These are phyloP conservation scores for Emergomyces pasteurianus DNA, from an alignment of 2,329 filamentous ascomycete species.

Conservation along the genomic window DNA sequence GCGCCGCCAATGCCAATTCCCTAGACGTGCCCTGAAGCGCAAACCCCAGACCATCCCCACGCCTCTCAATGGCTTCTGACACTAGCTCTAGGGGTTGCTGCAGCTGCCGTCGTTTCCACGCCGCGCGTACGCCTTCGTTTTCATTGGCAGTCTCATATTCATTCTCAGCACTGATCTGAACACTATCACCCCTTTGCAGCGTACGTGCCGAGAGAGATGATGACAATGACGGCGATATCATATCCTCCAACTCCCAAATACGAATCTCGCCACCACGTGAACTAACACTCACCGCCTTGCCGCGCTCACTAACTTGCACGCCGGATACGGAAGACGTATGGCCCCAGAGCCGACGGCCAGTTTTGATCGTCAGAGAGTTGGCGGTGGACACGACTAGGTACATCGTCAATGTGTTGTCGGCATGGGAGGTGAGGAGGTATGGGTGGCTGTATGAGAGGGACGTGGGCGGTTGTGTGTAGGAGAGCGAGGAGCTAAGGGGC, in stretches of 20 bases:
- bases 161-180: slow-evolving; percentile 38
- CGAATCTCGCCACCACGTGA: slow-evolving; percentile 65
- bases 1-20: slow-evolving; percentile 29
- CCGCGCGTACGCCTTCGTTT: not conserved
- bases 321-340: slow-evolving; percentile 83
- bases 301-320: slow-evolving; percentile 70
- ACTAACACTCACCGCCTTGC: slow-evolving; percentile 85
- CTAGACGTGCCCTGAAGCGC: slow-evolving; percentile 25
- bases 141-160: slow-evolving; percentile 2
- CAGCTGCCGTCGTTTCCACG: not conserved
- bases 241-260: slow-evolving; percentile 80
- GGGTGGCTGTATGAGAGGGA: slow-evolving; percentile 66
- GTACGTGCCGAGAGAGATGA: slow-evolving; percentile 31
- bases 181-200: slow-evolving; percentile 39
- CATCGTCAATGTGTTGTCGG: slow-evolving; percentile 77
- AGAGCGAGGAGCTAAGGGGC: slow-evolving; percentile 1
- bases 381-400: slow-evolving; percentile 67
- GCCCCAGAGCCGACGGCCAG: slow-evolving; percentile 71
- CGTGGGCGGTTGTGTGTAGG: slow-evolving; percentile 38
- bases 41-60: slow-evolving; percentile 20
- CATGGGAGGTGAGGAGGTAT: slow-evolving; percentile 70
- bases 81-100: slow-evolving; percentile 10
- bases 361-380: slow-evolving; percentile 53
- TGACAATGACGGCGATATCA: slow-evolving; percentile 37
- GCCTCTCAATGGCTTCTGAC: slow-evolving; percentile 16